Evolutionary conservation across 352 stramenopile genomes (phyloP), one percentile per base, ranked within the genome.

Genomic region (Blastocystis sp.): DNA sequence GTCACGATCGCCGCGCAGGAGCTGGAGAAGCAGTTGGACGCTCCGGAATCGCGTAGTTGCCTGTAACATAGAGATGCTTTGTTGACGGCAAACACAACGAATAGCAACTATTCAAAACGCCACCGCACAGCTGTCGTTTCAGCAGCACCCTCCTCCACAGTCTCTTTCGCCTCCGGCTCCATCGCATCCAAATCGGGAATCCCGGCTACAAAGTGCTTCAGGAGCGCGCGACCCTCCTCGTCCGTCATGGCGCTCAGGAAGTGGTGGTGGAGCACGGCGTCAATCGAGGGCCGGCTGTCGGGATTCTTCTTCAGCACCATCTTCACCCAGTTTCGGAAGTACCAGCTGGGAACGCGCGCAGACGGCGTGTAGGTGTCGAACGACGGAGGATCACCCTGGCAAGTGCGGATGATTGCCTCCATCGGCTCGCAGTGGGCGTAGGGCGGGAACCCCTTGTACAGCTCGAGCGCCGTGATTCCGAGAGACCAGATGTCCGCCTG

Each of bases 401-500:
- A 66, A 14, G 74, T 84, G 10, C 74, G 74, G 17, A 68, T 84
- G 24, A 84, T 84, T 1, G 54, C 57, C 40, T 84, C 74, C 48
- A 84, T 52, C 7, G 74, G 14, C n/a, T 84, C 74, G 43, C 43
- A 84, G 17, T 70, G 74, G 2, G 78, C 78, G 45, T 77, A 88
- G 3, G 78, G 78, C 34, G 78, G 78, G 54, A 57, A 88, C 0
- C 64, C 64, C 60, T 88, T 88, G 60, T 63, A 88, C n/a, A 88
- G 59, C 38, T 88, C 78, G 6, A 88, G 45, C 34, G 78, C 78
- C 1, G 78, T 88, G 64, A 88, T 88, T 65, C 78, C 78, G n/a
- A 88, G 52, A 34, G 78, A 88, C 78, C 78, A 88, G 28, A 88
- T 48, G 42, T 88, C 78, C 28, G 68, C 78, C 78, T 88, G 76